Base-by-base conservation (phyloP, 2,329 filamentous ascomycete genomes). In the Stylonectria norvegica region DNA sequence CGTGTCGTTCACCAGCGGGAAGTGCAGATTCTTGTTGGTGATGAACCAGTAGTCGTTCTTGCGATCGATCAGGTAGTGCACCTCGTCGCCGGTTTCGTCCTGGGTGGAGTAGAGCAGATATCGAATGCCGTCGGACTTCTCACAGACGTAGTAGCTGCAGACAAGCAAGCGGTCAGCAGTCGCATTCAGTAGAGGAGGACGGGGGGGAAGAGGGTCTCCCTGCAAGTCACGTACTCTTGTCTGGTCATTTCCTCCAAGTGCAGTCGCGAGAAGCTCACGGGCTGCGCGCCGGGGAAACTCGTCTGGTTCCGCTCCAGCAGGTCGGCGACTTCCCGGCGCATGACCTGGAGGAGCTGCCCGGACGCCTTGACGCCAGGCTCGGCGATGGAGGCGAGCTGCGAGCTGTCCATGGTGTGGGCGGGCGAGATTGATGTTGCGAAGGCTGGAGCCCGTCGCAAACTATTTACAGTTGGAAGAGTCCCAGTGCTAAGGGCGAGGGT, bases 31-130 rank as follows among this genome's bases (percentile, higher is more conserved):
- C 38, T 70, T 71, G 46, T 77, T 73, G 20, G 79, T 77, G 45
- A 97, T 80, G 59, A 78, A 89, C 78, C 91, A 95, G 72, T 93
- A 98, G 63, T 97, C 89, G 69, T 98, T 97, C 69, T 90, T 95
- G 60, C 93, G 89, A 68, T 98, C 91, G 67, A 98, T 95, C 41
- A 98, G 76, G 69, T 95, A 96, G 60, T 93, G 86, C 17, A 83
- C 77, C 61, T 94, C 89, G 34, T 61, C 52, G 38, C 70, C 71
- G 5, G 70, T 62, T 29, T 81, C 75, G 59, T 85, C 83, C 6
- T 71, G 64, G 36, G 87, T 89, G 50, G 93, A 81, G 71, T 94
- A 97, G 50, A 98, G 79, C n/a, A 98, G 78, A 64, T 94, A 96
- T 49, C 93, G 83, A 49, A 97, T 88, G 39, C 93, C 93, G 61